Percentiles rank a stretch among this genome's conserved stretches.
Evolutionary conservation across 2,329 filamentous ascomycete species (phyloP).

Genomic region (Dichotomopilus funicola): DNA sequence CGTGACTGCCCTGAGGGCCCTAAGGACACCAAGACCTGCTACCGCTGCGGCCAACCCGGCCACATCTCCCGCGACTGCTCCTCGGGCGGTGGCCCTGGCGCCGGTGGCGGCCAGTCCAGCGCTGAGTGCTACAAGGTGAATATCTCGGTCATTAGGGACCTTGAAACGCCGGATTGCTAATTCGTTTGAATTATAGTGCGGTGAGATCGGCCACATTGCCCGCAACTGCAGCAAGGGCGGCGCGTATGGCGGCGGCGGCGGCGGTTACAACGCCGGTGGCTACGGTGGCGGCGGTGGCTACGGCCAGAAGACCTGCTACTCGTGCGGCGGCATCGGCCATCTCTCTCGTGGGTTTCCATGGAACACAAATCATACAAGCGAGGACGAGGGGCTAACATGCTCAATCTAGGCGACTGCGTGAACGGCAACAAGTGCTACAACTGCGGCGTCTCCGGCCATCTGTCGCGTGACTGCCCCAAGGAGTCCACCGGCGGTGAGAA

Average conservation of each 20-base stretch:
- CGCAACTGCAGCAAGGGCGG: slow-evolving; percentile 71
- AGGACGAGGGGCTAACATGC: slow-evolving; percentile 2
- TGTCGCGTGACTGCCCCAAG: slow-evolving; percentile 92
- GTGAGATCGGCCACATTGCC: slow-evolving; percentile 92
- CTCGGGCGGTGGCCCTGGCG: slow-evolving; percentile 41
- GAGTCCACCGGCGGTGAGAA: slow-evolving; percentile 83
- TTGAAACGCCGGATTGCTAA: background rate
- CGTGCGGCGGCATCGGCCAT: slow-evolving; percentile 93
- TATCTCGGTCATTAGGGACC: background rate
- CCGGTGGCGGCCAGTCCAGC: slow-evolving; percentile 40
- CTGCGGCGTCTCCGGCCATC: slow-evolving; percentile 88
- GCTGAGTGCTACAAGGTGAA: slow-evolving; percentile 84
- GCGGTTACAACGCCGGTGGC: slow-evolving; percentile 40
- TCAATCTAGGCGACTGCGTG: slow-evolving; percentile 68
- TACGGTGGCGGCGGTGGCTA: slow-evolving; percentile 41
- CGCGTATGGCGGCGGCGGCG: slow-evolving; percentile 36
- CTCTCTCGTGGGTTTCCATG: slow-evolving; percentile 65
- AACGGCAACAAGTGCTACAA: slow-evolving; percentile 99
- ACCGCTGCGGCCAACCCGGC: slow-evolving; percentile 72
- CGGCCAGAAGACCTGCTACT: slow-evolving; percentile 81
- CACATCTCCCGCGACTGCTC: slow-evolving; percentile 89
- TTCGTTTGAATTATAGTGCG: slow-evolving; percentile 52
- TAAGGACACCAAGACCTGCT: slow-evolving; percentile 78
- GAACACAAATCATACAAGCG: background rate
- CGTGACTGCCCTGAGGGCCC: slow-evolving; percentile 85